A percentile compares a stretch with the other conserved stretches of the same genome.
phyloP scores from a whole-genome alignment of 192 early-diverging fungal genomes.

The Bifiguratus adelaidae region DNA sequence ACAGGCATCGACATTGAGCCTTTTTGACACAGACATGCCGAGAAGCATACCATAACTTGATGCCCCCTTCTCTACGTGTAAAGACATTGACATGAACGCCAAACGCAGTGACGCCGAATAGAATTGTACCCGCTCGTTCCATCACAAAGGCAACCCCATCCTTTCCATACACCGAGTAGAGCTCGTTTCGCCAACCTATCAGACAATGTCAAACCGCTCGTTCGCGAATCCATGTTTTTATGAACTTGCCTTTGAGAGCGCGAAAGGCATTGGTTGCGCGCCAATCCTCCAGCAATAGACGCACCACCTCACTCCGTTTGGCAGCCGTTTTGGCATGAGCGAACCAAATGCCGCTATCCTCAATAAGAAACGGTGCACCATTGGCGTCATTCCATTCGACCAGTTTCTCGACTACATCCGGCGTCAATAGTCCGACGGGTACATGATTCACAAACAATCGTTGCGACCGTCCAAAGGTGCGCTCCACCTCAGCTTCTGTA shows the following conservation, averaged over 20 bases:
- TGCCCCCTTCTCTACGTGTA: slow-evolving; percentile 23
- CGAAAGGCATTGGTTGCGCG: slow-evolving; percentile 14
- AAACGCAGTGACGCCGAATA: slow-evolving; percentile 78
- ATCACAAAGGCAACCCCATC: slow-evolving; percentile 42
- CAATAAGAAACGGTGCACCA: slow-evolving; percentile 27
- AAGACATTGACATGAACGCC: slow-evolving; percentile 89
- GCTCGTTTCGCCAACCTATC: slow-evolving; percentile 83
- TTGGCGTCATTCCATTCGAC: slow-evolving; percentile 19
- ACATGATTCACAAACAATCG: too few relatives aligned
- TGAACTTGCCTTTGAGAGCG: slow-evolving; percentile 6
- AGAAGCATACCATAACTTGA: slow-evolving; percentile 92
- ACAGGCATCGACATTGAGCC: too few relatives aligned
- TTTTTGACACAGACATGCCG: too few relatives aligned
- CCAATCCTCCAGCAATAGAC: slow-evolving; percentile 24
- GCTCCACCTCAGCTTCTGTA: not conserved
- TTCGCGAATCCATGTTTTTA: not conserved
- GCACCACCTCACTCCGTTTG: slow-evolving; percentile 13
- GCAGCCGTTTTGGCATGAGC: slow-evolving; percentile 11
- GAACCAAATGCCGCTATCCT: slow-evolving; percentile 18
- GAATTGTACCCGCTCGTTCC: slow-evolving; percentile 68
- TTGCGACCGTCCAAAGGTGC: too few relatives aligned
- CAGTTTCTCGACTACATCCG: slow-evolving; percentile 10
- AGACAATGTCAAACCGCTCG: too few relatives aligned
- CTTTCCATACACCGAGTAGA: slow-evolving; percentile 67
- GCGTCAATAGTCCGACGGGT: too few relatives aligned